A percentile compares a stretch with the other conserved stretches of the same genome.
phyloP scores from a whole-genome alignment of 139 green algal genomes.

The Penium margaritaceum region DNA sequence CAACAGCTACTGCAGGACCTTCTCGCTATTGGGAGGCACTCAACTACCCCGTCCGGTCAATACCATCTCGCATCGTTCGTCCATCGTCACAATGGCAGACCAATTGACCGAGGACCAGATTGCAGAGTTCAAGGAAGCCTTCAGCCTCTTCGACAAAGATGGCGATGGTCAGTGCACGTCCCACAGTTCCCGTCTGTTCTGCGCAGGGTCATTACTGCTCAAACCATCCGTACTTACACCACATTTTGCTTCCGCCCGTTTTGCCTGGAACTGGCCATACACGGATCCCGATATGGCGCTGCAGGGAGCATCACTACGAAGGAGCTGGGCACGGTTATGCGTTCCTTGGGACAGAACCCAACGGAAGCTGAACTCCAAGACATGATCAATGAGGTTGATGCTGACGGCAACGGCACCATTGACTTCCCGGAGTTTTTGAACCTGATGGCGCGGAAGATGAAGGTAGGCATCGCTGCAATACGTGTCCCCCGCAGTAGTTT shows the following conservation, averaged over 20 bases:
- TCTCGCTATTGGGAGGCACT: too few relatives aligned
- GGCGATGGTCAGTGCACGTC: slow-evolving; percentile 64
- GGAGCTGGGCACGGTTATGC: slow-evolving; percentile 98
- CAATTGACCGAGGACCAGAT: slow-evolving; percentile 68
- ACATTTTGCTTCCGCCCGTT: too few relatives aligned
- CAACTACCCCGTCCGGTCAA: too few relatives aligned
- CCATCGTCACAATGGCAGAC: slow-evolving; percentile 43
- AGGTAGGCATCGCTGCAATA: slow-evolving; percentile 61
- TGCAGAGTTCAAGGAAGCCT: slow-evolving; percentile 87
- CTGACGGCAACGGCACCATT: slow-evolving; percentile 96
- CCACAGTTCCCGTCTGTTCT: too few relatives aligned
- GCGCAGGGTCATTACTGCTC: too few relatives aligned
- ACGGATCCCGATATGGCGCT: too few relatives aligned
- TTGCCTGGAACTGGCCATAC: too few relatives aligned
- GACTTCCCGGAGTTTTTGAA: slow-evolving; percentile 98
- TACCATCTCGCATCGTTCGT: too few relatives aligned
- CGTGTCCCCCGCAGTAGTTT: too few relatives aligned
- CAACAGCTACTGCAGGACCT: too few relatives aligned
- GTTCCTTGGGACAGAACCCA: slow-evolving; percentile 95
- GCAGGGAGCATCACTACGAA: slow-evolving; percentile 62
- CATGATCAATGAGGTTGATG: slow-evolving; percentile 99
- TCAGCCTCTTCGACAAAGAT: slow-evolving; percentile 88
- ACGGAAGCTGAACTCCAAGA: slow-evolving; percentile 98
- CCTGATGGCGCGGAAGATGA: slow-evolving; percentile 98
- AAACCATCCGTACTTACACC: too few relatives aligned